phyloP scores from a whole-genome alignment of 495 filamentous ascomycete species.

The Tuber aestivum region DNA sequence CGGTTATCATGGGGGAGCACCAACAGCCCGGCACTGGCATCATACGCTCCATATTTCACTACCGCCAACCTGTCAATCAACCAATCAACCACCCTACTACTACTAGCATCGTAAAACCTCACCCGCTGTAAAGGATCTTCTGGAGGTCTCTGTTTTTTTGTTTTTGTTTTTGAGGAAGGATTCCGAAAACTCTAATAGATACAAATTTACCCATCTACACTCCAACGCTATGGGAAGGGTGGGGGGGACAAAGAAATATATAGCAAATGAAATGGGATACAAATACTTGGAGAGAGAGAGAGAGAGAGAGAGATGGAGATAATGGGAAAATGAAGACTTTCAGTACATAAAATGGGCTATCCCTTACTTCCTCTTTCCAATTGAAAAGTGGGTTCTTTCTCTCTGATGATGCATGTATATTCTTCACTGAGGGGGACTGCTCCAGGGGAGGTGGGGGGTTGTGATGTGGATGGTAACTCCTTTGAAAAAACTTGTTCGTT shows the following conservation, averaged over 20 bases:
- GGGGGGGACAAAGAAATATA: neutral
- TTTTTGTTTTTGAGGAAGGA: too few species aligned
- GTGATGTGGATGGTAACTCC: neutral
- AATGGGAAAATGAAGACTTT: neutral
- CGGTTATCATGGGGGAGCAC: too few species aligned
- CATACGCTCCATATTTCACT: too few species aligned
- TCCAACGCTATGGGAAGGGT: neutral
- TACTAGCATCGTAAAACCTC: neutral
- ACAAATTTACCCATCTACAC: neutral
- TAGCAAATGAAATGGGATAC: neutral
- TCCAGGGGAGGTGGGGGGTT: neutral
- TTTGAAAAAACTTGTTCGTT: neutral
- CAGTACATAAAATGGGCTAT: neutral
- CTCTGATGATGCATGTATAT: neutral
- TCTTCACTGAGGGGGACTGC: neutral
- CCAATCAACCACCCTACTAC: neutral
- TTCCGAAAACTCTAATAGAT: neutral
- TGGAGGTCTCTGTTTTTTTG: neutral
- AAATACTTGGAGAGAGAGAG: neutral
- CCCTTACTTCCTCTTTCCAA: neutral
- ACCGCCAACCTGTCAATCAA: too few species aligned
- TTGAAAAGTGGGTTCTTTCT: neutral
- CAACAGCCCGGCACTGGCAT: too few species aligned
- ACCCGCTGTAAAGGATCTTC: neutral
- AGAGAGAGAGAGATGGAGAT: neutral